Base-by-base conservation (phyloP, 768 basidiomycete species). In the Pleurotus tuber-regium region DNA sequence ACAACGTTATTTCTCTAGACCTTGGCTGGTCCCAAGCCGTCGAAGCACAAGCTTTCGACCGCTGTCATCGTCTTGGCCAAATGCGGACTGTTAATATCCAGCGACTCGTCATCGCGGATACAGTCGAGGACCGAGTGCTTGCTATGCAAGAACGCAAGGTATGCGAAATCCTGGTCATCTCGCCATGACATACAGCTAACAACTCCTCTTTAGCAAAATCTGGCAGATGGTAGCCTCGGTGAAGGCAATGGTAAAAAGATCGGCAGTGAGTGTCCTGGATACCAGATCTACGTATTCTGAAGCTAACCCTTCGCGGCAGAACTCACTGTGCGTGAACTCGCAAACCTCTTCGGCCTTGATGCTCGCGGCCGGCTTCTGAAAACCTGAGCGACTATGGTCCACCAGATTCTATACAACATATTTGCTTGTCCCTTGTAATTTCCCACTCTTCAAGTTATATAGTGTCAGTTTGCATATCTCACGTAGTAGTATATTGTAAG, bases 91-190 rank as follows among this genome's bases (percentile, higher is more conserved):
- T 84, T 10, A 55, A 67, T 18, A 77, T 84, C 10, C 68, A 81
- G 33, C 76, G 82, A 8, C 70, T 85, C 4, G 82, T 85, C 25
- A 81, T 85, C 31, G 61, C 66, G 2, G 70, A 82, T 54, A 84
- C 82, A 0, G 80, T 86, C 26, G 88, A 89, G 60, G 82, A 88
- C 59, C 73, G 87, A n/a, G 81, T 91, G 26, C 70, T 87, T 23
- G 70, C 70, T 0, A 66, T 89, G 54, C 86, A 87, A 57, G 74
- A 79, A 35, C 71, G 80, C 51, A 86, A 86, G 72, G 76, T 76
- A 51, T 16, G 63, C 52, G 47, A n/a, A 18, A n/a, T 51, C 10
- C 29, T n/a, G n/a, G 24, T 29, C n/a, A 19, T 7, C 30, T 40
- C 21, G 23, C 23, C 12, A 18, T 10, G 36, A 5, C 49, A 30